These are phyloP conservation scores for Lactarius sanguifluus DNA, from an alignment of 768 basidiomycete genomes.

Conservation along the genomic window DNA sequence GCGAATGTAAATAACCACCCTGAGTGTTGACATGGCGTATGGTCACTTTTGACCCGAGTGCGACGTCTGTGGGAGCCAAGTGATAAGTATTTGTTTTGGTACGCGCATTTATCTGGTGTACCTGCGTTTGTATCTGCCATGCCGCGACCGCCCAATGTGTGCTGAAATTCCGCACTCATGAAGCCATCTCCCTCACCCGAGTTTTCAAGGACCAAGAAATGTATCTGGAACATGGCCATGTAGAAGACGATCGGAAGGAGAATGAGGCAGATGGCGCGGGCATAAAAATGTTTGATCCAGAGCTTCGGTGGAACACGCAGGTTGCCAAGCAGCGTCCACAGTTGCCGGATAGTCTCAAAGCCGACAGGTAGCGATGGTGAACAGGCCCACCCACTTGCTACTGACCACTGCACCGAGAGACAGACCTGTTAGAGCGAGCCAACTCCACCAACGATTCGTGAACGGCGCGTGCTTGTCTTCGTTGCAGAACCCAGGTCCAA, in stretches of 20 bases:
- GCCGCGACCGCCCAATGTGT: slow-evolving; percentile 82
- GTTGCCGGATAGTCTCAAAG: slow-evolving; percentile 74
- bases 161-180: slow-evolving; percentile 99
- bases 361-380: slow-evolving; percentile 97
- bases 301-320: slow-evolving; percentile 69
- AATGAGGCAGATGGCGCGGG: slow-evolving; percentile 89
- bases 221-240: slow-evolving; percentile 95
- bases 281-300: slow-evolving; percentile 83
- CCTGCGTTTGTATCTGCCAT: slow-evolving; percentile 95
- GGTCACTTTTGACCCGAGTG: slow-evolving; percentile 76
- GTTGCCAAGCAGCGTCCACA: slow-evolving; percentile 91
- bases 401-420: slow-evolving; percentile 89
- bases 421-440: slow-evolving; percentile 84
- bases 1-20: slow-evolving; percentile 98
- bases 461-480: slow-evolving; percentile 87
- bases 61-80: slow-evolving; percentile 58
- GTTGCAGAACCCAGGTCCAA: slow-evolving; percentile 86
- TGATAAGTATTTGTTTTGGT: not conserved
- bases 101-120: slow-evolving; percentile 37
- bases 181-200: slow-evolving; percentile 98
- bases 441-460: slow-evolving; percentile 87
- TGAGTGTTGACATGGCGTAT: slow-evolving; percentile 95
- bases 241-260: slow-evolving; percentile 83
- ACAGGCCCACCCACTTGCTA: slow-evolving; percentile 98
- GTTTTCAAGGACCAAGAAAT: slow-evolving; percentile 84